Evolutionary conservation across 2,329 filamentous ascomycete species (phyloP), one percentile per base, ranked within the genome.

Genomic region (Saccharata proteae): DNA sequence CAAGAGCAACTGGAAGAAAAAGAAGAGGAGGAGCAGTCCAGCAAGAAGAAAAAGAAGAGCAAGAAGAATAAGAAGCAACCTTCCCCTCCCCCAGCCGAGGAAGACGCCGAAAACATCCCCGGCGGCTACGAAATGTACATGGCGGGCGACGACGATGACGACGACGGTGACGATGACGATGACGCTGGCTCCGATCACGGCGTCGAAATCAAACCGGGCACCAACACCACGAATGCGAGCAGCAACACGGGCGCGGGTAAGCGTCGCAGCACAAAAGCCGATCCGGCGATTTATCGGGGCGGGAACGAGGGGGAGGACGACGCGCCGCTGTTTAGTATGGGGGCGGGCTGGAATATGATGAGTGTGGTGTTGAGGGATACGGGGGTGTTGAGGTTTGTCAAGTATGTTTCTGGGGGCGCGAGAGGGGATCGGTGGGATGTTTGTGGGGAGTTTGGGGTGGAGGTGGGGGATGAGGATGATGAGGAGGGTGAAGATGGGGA

Each of bases 351-450:
- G 90, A 96, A 96, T 56, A 83, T 80, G 41, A 67, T 98, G 62
- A 85, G 79, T 41, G 74, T 98, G 42, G 90, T 96, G 18, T 62
- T 96, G 43, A 71, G 90, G 36, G 90, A 98, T 52, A 75, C 73
- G 43, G 86, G 83, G 10, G 79, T 80, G 10, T 65, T 98, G 49
- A 78, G 83, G 53, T 98, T 98, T 52, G 85, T 96, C 48, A 98
- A 96, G 64, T 98, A 96, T 54, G 80, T 98, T 14, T 92, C 80
- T 56, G 67, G 67, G 37, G 72, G 69, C 30, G 90, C 90, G 6
- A 73, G 73, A 48, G 90, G 90, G 1, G 90, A 96, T 58, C 69
- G 90, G 25, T 96, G 86, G 84, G 90, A 98, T 59, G 67, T 96
- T 29, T 78, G 74, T 27, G 90, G 76, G 1, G 74, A 75, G 19